Conservation (phyloP, 176 grass and related monocot species). For the Avena sativa region DNA sequence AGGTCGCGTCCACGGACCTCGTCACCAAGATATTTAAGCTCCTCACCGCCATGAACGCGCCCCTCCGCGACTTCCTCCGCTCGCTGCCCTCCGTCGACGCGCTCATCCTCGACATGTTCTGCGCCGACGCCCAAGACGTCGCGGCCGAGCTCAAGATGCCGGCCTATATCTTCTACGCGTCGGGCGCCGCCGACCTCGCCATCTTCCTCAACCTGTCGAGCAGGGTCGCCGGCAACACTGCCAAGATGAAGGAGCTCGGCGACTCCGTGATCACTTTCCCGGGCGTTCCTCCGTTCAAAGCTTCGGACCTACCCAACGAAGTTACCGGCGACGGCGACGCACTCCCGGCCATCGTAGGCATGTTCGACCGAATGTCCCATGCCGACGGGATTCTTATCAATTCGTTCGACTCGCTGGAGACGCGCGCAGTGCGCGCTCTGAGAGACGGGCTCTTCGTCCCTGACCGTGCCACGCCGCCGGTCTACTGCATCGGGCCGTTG, state of each 20-base stretch:
- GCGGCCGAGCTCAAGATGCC: constrained; percentile 48
- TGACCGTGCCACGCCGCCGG: constrained; percentile 43
- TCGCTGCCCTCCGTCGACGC: constrained; percentile 42
- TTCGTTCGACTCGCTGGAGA: constrained; percentile 57
- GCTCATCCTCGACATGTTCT: constrained; percentile 70
- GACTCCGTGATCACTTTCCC: constrained; percentile 7
- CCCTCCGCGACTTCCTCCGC: constrained; percentile 57
- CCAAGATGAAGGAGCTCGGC: not conserved
- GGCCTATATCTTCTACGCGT: constrained; percentile 47
- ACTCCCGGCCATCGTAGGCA: not conserved
- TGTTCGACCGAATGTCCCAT: not conserved
- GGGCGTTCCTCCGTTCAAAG: constrained; percentile 43
- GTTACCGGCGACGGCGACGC: not conserved
- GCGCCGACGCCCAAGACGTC: constrained; percentile 34
- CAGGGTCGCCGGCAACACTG: not conserved
- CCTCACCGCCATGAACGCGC: constrained; percentile 39
- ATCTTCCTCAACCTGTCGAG: constrained; percentile 42
- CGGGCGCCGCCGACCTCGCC: constrained; percentile 39
- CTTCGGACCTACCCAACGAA: not conserved
- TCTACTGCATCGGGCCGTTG: constrained; percentile 55
- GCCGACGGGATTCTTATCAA: constrained; percentile 58
- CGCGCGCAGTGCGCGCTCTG: constrained; percentile 48
- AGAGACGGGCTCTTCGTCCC: constrained; percentile 46
- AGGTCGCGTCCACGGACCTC: not conserved
- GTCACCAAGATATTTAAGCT: not conserved